Base-by-base conservation (phyloP, 164 flowering plant genomes). In the Buxus sempervirens region DNA sequence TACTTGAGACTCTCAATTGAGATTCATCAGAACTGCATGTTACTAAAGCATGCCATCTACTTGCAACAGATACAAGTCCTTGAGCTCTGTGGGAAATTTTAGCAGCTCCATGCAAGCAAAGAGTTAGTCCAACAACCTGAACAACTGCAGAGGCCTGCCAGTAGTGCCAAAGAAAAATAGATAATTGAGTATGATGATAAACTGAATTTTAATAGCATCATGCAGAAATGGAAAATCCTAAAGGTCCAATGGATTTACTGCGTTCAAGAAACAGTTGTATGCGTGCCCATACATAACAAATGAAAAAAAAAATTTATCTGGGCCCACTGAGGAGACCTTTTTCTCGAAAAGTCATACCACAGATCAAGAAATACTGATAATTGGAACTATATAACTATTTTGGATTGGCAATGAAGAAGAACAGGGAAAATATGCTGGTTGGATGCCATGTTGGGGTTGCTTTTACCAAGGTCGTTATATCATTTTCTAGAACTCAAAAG, bases 51-150 rank as follows among this genome's bases (percentile, higher is more conserved):
- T 91, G 96, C 98, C 96, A 90, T 80, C 82, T 83, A 63, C 90
- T 82, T 55, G 94, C 96, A 69, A 88, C 62, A 5, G 96, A 80
- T 65, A 83, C 92, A 63, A 93, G 72, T 63, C 86, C 76, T 71
- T 86, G 96, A 24, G 98, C 98, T 80, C 94, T 86, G 62, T 86
- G 96, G 1, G 98, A 88, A 63, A 93, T 89, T 75, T 83, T 93
- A 62, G 97, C 85, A 27, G 98, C 96, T 23, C 83, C 97, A 73
- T 82, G 85, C 79, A 93, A 72, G 72, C 94, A 89, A 63, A 91
- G 69, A 75, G 74, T 73, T 69, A 89, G 75, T 24, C 96, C 96
- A 61, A 84, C 93, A 68, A 93, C 91, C 74, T 91, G 90, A 72
- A 88, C 90, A 60, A 89, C 67, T 20, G 98, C 80, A 65, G 80